Percentiles rank a stretch among this genome's conserved stretches.
Evolutionary conservation across 306 rosid species (phyloP).

Genomic region (Glycine latifolia): DNA sequence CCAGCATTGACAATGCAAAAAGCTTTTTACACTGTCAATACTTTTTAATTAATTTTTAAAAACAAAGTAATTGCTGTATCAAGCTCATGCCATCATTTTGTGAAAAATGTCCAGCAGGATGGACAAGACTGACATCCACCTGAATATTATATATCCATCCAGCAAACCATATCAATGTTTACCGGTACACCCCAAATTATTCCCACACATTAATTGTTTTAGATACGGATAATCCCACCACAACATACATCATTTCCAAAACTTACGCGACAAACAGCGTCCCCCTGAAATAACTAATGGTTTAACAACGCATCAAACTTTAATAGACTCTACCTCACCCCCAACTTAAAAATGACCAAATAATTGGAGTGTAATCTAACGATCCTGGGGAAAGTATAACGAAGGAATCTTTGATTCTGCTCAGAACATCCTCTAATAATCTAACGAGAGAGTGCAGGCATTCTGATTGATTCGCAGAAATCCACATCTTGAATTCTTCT

Average conservation of each 20-base stretch:
- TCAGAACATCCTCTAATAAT: conserved; percentile 27
- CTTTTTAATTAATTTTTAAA: neutral
- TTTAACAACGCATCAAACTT: conserved; percentile 48
- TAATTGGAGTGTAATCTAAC: conserved; percentile 39
- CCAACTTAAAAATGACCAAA: conserved; percentile 30
- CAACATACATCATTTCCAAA: conserved; percentile 18
- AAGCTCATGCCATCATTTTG: neutral
- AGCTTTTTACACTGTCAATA: too few relatives aligned
- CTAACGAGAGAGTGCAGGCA: conserved; percentile 13
- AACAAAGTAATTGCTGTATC: neutral
- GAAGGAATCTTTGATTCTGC: conserved; percentile 21
- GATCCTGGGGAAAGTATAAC: neutral
- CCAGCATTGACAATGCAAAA: neutral
- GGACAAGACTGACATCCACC: neutral
- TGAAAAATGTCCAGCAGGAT: conserved; percentile 2
- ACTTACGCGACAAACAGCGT: neutral
- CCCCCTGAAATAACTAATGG: conserved; percentile 40
- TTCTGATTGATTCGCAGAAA: conserved; percentile 3
- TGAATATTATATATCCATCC: neutral
- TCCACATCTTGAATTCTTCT: conserved; percentile 12
- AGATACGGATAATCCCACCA: neutral
- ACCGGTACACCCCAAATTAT: conserved; percentile 11
- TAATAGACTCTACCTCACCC: conserved; percentile 38
- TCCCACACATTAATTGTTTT: neutral
- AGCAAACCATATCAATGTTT: conserved; percentile 23